Evolutionary conservation across 257 asterid genomes (phyloP), one percentile per base, ranked within the genome.

Genomic region (Solanum ahanhuiri): DNA sequence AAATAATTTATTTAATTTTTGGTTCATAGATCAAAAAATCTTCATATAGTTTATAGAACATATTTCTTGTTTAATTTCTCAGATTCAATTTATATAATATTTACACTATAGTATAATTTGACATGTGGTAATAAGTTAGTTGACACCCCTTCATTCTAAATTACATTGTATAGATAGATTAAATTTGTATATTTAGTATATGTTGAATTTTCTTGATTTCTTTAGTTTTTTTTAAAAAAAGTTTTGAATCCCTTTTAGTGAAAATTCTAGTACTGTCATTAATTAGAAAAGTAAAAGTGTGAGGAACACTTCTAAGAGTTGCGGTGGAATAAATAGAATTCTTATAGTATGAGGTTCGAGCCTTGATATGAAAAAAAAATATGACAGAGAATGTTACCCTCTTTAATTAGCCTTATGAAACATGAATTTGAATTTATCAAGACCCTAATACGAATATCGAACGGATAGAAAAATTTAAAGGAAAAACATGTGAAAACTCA

Each of bases 1-100:
- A 94, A 92, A 87, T 91, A 93, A 92, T 93, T 81, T 85, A 57
- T 67, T 20, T 77, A 41, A n/a, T 33, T 39, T 5, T 69, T 37
- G 22, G 63, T 85, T 31, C 76, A 89, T 88, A 86, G 81, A 89
- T 90, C 0, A 22, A 86, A 81, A 85, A 63, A 77, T 51, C 64
- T 77, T 84, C 6, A 57, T 70, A 31, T 70, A 70, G 54, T 69
- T 34, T 17, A 39, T 73, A 73, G 51, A 72, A 70, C n/a, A 30
- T 5, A 5, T 31, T 22, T n/a, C 11, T 73, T 33, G 58, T 43
- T 31, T 66, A 6, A 54, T 82, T 85, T 33, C 31, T 37, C 43
- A 28, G 82, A 43, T 9, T 39, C n/a, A 69, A 18, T 22, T 48
- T 6, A 10, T 45, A 18, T 45, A 25, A 20, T 41, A 22, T 22